A percentile compares a stretch with the other conserved stretches of the same genome.
phyloP scores from a whole-genome alignment of 2,329 filamentous ascomycete species.

The Diaporthe vaccinii region DNA sequence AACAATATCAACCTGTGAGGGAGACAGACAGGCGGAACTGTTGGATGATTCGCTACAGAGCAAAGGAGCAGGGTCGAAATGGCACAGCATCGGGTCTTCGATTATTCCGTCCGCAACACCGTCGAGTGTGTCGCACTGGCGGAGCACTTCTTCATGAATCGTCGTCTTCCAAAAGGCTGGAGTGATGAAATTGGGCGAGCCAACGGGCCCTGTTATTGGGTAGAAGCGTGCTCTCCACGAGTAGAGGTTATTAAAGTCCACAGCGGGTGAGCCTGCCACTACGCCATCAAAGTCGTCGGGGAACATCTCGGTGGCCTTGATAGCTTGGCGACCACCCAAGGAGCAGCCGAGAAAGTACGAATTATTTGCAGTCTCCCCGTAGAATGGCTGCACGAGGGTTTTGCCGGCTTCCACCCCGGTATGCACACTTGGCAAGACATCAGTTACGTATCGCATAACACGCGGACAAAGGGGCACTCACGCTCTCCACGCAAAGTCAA shows the following conservation, averaged over 20 bases:
- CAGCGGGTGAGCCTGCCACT: conserved; percentile 62
- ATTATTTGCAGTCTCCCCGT: conserved; percentile 54
- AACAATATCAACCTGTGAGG: conserved; percentile 39
- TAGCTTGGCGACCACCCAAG: conserved; percentile 70
- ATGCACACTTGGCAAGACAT: conserved; percentile 52
- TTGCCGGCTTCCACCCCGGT: conserved; percentile 62
- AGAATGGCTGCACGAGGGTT: conserved; percentile 61
- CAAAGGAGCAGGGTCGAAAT: conserved; percentile 37
- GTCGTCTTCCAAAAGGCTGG: conserved; percentile 54
- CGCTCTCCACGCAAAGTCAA: conserved; percentile 54
- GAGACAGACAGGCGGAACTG: conserved; percentile 47
- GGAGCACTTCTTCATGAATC: conserved; percentile 50
- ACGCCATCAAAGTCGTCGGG: conserved; percentile 71
- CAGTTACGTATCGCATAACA: neutral
- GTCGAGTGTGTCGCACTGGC: conserved; percentile 44
- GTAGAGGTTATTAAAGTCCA: conserved; percentile 52
- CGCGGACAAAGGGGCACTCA: conserved; percentile 27
- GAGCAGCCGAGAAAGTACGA: conserved; percentile 72
- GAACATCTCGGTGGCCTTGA: conserved; percentile 65
- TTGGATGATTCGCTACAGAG: conserved; percentile 35
- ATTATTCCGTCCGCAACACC: conserved; percentile 43
- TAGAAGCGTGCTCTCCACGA: conserved; percentile 58
- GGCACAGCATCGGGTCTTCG: conserved; percentile 42
- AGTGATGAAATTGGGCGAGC: conserved; percentile 57
- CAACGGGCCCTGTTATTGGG: conserved; percentile 53